A percentile compares a stretch with the other conserved stretches of the same genome.
Conservation (phyloP, 2,329 filamentous ascomycete species). For the Pezicula radicicola region DNA sequence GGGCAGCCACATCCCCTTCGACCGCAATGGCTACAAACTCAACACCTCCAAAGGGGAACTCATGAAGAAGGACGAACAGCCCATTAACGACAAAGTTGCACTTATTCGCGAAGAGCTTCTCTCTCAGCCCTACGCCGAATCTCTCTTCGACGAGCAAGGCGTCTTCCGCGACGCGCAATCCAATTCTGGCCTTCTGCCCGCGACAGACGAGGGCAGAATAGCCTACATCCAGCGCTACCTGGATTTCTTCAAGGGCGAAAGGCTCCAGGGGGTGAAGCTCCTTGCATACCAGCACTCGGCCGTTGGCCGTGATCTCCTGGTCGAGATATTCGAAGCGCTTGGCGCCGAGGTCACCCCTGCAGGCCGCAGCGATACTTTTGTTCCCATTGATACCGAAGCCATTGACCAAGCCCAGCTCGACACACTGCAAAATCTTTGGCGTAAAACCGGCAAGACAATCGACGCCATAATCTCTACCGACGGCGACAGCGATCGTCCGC, state of each 20-base stretch:
- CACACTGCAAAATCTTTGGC: constrained; percentile 23
- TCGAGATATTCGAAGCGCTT: constrained; percentile 27
- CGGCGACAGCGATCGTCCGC: constrained; percentile 31
- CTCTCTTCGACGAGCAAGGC: constrained; percentile 26
- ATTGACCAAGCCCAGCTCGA: constrained; percentile 30
- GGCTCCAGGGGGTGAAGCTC: constrained; percentile 24
- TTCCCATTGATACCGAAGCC: constrained; percentile 32
- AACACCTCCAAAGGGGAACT: constrained; percentile 31
- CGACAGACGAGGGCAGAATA: constrained; percentile 16
- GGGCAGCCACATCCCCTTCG: constrained; percentile 32
- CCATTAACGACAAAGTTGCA: constrained; percentile 27
- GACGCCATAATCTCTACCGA: constrained; percentile 30
- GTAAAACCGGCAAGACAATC: constrained; percentile 21
- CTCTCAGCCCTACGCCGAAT: constrained; percentile 22
- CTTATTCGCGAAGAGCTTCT: constrained; percentile 22
- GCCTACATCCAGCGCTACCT: constrained; percentile 28
- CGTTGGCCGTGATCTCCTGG: constrained; percentile 30
- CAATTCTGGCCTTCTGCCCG: constrained; percentile 8
- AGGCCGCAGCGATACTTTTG: constrained; percentile 31
- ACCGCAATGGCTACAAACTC: constrained; percentile 32
- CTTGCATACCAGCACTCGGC: constrained; percentile 32
- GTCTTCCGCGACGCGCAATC: constrained; percentile 20
- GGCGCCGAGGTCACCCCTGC: constrained; percentile 26
- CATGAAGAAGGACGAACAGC: constrained; percentile 29
- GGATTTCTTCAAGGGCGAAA: constrained; percentile 28